These are phyloP conservation scores for Hypoxylon fuscum DNA, from an alignment of 495 filamentous ascomycete genomes.

Conservation along the genomic window DNA sequence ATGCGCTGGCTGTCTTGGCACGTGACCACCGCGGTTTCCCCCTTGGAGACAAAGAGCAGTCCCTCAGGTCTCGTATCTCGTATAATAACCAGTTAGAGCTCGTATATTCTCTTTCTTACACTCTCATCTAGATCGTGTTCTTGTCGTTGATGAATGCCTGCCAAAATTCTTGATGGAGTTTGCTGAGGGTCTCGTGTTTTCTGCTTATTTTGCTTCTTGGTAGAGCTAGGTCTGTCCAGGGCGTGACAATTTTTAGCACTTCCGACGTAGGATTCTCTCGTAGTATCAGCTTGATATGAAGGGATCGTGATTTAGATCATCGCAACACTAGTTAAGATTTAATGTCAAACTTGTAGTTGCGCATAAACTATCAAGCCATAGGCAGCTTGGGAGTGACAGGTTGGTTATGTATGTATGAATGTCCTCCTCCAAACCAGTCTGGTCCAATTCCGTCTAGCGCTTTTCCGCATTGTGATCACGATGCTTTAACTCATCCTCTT, in stretches of 20 bases:
- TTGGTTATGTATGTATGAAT: conserved; percentile 34
- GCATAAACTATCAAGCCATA: conserved; percentile 12
- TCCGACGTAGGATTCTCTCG: too few species aligned
- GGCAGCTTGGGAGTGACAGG: conserved; percentile 13
- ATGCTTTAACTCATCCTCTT: conserved; percentile 40
- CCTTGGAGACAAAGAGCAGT: not conserved
- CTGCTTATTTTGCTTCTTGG: conserved; percentile 2
- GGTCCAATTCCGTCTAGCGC: conserved; percentile 32
- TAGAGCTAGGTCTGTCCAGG: not conserved
- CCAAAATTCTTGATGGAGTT: not conserved
- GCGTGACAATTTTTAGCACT: too few species aligned
- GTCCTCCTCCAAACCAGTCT: conserved; percentile 7
- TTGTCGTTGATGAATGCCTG: not conserved
- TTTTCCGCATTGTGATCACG: conserved; percentile 36
- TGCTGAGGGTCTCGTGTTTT: not conserved
- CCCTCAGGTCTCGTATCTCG: not conserved
- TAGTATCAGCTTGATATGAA: too few species aligned
- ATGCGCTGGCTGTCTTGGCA: conserved; percentile 16
- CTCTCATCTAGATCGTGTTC: conserved; percentile 2
- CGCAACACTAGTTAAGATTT: conserved; percentile 9
- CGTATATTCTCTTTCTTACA: not conserved
- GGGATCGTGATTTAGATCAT: conserved; percentile 10
- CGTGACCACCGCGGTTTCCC: conserved; percentile 14
- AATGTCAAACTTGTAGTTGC: conserved; percentile 11
- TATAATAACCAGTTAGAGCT: conserved; percentile 1